Evolutionary conservation across 345 rosid species (phyloP).

Genomic region (Diplotaxis tenuifolia): DNA sequence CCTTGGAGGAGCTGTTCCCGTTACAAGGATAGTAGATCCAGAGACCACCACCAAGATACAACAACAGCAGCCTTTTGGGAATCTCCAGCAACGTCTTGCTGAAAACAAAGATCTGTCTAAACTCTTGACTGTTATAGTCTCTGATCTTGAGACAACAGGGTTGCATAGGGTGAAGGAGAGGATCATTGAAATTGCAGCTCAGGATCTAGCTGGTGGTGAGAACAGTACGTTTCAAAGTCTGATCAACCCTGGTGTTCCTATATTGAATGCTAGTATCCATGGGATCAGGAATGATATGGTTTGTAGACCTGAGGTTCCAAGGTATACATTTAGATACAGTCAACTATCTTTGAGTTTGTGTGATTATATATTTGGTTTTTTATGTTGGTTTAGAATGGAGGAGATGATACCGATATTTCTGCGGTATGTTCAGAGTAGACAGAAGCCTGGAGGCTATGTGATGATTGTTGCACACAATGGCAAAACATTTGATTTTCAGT

Average conservation of each 20-base stretch:
- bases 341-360: background rate
- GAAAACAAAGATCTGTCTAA: conserved; percentile 51
- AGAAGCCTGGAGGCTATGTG: conserved; percentile 70
- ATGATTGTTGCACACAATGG: conserved; percentile 79
- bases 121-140: conserved; percentile 56
- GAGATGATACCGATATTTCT: conserved; percentile 72
- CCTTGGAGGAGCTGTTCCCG: conserved; percentile 47
- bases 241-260: conserved; percentile 62
- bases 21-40: conserved; percentile 41
- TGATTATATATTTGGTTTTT: background rate
- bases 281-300: conserved; percentile 68
- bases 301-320: conserved; percentile 71
- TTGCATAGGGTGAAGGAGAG: conserved; percentile 47
- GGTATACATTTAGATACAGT: conserved; percentile 39
- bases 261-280: conserved; percentile 54
- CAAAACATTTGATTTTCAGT: conserved; percentile 71
- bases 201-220: conserved; percentile 81
- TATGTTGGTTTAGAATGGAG: conserved; percentile 62
- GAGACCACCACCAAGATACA: conserved; percentile 39
- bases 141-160: conserved; percentile 85
- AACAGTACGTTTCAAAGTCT: conserved; percentile 84
- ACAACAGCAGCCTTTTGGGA: conserved; percentile 36
- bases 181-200: conserved; percentile 77
- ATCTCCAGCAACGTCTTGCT: conserved; percentile 52
- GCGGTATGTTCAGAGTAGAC: conserved; percentile 67